Base-by-base conservation (phyloP, 1,284 basidiomycete genomes). In the Inonotus hispidus region DNA sequence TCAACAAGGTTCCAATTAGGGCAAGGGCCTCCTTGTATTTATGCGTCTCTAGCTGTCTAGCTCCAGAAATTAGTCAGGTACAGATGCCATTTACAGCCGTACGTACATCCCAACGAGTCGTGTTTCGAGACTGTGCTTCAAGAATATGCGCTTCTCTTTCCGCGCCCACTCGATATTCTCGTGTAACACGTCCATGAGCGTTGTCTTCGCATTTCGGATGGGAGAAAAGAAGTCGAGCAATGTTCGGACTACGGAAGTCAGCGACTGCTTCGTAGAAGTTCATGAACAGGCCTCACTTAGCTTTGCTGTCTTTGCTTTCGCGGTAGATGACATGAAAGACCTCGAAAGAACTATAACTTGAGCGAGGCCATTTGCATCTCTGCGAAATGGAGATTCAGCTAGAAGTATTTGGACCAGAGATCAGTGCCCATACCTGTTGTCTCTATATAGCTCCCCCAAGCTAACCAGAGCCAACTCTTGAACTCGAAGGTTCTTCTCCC, bases 271-370 rank as follows among this genome's bases (percentile, higher is more conserved):
- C n/a, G n/a, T n/a, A n/a, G n/a, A n/a, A n/a, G n/a, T n/a, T n/a
- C n/a, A n/a, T n/a, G n/a, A n/a, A n/a, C n/a, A n/a, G n/a, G n/a
- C n/a, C 89, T 66, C 66, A 94, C 93, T 95, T 65, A 98, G 85
- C 77, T 98, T 98, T 2, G 96, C 95, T 0, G 96, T 98, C 77
- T 99, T 99, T 7, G 97, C 96, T 74, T 99, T 99, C 27, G 96
- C 95, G 1, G 95, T 94, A 14, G 90, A 90, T 0, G 92, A 90
- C 87, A 98, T 94, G 78, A 97, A 96, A 0, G 88, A 83, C 58
- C 95, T 81, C 0, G 93, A 96, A 35, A 90, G 82, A 0, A 87
- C 90, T 59, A 98, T 92, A 13, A 97, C 87, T 62, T 93, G 84
- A 1, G 95, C 92, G 1, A 99, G 81, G 25, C 90, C 91, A 64